A percentile compares a stretch with the other conserved stretches of the same genome.
phyloP scores from a whole-genome alignment of 2,329 filamentous ascomycete species.

The Triangularia setosa region DNA sequence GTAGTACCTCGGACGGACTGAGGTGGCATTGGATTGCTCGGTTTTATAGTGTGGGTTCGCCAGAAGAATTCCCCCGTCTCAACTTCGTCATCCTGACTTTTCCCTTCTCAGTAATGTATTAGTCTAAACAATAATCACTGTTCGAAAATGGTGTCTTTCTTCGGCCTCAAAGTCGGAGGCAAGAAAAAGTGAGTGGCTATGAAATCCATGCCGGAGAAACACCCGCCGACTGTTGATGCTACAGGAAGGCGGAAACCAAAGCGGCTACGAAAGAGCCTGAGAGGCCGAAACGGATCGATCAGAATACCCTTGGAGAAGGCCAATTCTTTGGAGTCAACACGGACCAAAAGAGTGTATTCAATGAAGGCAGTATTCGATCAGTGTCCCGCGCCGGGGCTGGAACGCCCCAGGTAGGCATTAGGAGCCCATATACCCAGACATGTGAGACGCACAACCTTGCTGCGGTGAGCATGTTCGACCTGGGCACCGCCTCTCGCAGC shows the following conservation, averaged over 20 bases:
- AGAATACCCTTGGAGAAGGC: conserved; percentile 32
- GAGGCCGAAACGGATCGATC: conserved; percentile 33
- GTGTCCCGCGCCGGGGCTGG: conserved; percentile 34
- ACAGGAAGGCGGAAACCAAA: conserved; percentile 29
- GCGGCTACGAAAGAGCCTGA: conserved; percentile 19
- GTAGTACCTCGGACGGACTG: neutral
- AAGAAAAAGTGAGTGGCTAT: conserved; percentile 51
- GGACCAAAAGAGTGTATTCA: conserved; percentile 32
- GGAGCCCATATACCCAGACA: conserved; percentile 28
- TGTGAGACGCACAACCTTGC: conserved; percentile 37
- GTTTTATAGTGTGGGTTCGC: neutral
- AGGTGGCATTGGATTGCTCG: neutral
- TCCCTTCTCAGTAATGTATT: conserved; percentile 18
- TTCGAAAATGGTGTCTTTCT: conserved; percentile 53
- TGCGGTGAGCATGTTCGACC: conserved; percentile 44
- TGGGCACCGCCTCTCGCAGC: conserved; percentile 28
- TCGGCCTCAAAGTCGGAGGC: conserved; percentile 53
- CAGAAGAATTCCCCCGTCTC: neutral
- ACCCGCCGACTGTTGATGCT: conserved; percentile 19
- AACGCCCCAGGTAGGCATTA: conserved; percentile 36
- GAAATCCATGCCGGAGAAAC: neutral
- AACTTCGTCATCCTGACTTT: conserved; percentile 5
- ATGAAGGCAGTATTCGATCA: conserved; percentile 30
- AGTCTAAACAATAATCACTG: conserved; percentile 14
- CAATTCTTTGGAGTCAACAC: conserved; percentile 37